phyloP scores from a whole-genome alignment of 441 rosid genomes.

The Dalechampia spathulata region DNA sequence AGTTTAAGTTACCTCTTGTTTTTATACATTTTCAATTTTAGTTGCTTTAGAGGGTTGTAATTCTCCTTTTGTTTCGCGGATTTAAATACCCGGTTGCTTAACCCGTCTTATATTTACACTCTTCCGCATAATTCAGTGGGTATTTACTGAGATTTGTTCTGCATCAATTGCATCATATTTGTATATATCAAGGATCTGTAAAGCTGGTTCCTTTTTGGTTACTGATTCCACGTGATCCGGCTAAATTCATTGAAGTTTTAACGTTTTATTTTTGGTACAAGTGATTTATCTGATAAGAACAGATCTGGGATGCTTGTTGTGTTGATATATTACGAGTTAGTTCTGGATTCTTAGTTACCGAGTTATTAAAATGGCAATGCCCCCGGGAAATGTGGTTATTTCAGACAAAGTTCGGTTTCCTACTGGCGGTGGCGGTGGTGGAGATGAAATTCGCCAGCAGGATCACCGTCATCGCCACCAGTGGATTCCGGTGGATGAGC shows the following conservation, averaged over 20 bases:
- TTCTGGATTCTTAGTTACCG: neutral
- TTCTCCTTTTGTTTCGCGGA: neutral
- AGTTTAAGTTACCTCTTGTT: constrained; percentile 1
- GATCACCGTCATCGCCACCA: constrained; percentile 30
- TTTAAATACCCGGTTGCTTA: neutral
- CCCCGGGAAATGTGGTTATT: constrained; percentile 51
- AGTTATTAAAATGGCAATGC: constrained; percentile 61
- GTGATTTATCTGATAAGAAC: constrained; percentile 1
- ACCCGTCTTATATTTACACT: neutral
- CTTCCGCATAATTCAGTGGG: neutral
- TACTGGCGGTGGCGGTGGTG: constrained; percentile 17
- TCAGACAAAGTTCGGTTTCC: constrained; percentile 63
- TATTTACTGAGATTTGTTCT: neutral
- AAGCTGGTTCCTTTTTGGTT: neutral
- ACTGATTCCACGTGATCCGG: constrained; percentile 18
- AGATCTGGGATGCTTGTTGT: constrained; percentile 18
- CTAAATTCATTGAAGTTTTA: constrained; percentile 1
- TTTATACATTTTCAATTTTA: neutral
- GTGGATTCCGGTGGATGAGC: constrained; percentile 62
- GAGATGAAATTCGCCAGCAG: constrained; percentile 32
- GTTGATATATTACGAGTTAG: constrained; percentile 13
- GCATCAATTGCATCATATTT: neutral
- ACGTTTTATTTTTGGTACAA: neutral
- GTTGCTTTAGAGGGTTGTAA: neutral
- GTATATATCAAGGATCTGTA: neutral